phyloP scores from a whole-genome alignment of 108 stramenopile species.

The Cyclotella atomus region DNA sequence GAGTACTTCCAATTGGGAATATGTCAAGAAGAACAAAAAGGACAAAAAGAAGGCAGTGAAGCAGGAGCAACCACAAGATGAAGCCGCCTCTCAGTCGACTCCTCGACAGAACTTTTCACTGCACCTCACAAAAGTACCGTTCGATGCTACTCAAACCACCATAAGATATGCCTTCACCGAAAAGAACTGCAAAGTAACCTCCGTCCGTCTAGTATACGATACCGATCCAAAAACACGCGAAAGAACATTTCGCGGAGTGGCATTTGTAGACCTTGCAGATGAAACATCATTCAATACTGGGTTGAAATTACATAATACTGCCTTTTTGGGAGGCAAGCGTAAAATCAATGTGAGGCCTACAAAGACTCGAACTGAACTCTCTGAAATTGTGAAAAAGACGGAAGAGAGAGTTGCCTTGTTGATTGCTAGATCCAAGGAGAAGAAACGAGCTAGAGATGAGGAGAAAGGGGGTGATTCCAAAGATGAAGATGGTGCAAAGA shows the following conservation, averaged over 20 bases:
- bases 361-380: constrained; percentile 65
- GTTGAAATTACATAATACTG: constrained; percentile 51
- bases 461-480: neutral
- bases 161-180: constrained; percentile 65
- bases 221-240: constrained; percentile 46
- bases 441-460: constrained; percentile 23
- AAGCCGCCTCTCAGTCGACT: neutral
- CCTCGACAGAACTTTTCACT: constrained; percentile 44
- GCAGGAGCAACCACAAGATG: neutral
- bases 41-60: constrained; percentile 4
- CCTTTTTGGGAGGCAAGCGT: constrained; percentile 53
- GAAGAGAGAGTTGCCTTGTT: constrained; percentile 65
- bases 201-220: constrained; percentile 82
- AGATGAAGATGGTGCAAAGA: constrained; percentile 9
- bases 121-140: constrained; percentile 81
- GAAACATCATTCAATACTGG: constrained; percentile 61
- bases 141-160: constrained; percentile 64
- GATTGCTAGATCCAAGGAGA: constrained; percentile 54
- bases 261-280: constrained; percentile 78
- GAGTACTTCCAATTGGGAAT: neutral
- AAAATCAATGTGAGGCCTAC: constrained; percentile 80
- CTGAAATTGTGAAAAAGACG: constrained; percentile 70
- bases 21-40: constrained; percentile 1
- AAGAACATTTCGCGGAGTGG: constrained; percentile 78
- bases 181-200: constrained; percentile 65